Evolutionary conservation across 208 protist genomes (phyloP).

Genomic region (Trichomonas vaginalis): DNA sequence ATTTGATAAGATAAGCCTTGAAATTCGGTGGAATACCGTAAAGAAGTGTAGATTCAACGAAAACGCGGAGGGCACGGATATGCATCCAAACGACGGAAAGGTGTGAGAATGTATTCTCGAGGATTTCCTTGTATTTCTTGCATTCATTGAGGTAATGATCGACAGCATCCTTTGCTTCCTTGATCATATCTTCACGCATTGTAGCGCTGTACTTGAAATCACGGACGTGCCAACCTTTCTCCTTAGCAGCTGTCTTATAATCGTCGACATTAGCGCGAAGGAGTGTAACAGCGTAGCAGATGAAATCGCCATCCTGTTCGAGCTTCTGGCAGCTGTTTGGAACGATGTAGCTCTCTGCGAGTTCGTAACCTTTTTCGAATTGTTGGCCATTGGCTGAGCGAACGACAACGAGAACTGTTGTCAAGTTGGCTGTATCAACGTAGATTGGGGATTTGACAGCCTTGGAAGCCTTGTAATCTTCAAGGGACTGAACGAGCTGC

Average conservation of each 20-base stretch:
- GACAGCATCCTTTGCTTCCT: background rate
- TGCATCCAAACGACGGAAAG: background rate
- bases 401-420: background rate
- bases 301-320: background rate
- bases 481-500: background rate
- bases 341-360: background rate
- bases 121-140: background rate
- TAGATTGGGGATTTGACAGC: background rate
- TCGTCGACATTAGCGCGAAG: background rate
- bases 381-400: no score
- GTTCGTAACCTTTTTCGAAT: background rate
- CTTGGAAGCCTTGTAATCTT: background rate
- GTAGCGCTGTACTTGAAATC: background rate
- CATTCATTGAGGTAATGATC: background rate
- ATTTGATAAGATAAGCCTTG: background rate
- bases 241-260: slow-evolving; percentile 3
- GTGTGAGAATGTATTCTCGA: background rate
- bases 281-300: background rate
- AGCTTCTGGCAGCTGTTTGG: background rate
- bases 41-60: slow-evolving; percentile 14
- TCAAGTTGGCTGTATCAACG: background rate
- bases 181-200: background rate
- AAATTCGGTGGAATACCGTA: background rate
- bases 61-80: background rate
- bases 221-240: background rate